These are phyloP conservation scores for Kazachstania viticola DNA, from an alignment of 805 yeast species.

Conservation along the genomic window DNA sequence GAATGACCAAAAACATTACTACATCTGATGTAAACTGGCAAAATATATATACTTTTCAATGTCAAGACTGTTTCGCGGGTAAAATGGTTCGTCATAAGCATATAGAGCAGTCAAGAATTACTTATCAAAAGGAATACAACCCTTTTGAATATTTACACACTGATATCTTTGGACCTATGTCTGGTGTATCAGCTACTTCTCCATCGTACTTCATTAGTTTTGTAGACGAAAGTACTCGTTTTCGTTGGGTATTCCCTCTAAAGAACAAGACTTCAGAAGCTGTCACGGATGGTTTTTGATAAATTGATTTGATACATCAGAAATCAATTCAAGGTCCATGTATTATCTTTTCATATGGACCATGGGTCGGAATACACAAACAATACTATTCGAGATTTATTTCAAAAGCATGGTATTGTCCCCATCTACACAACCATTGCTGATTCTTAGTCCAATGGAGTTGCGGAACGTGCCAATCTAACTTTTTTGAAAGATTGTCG, in stretches of 20 bases:
- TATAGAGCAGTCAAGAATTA: slow-evolving; percentile 2
- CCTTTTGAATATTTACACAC: background rate
- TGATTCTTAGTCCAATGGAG: slow-evolving; percentile 5
- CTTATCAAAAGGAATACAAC: slow-evolving; percentile 1
- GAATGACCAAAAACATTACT: background rate
- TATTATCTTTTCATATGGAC: slow-evolving; percentile 5
- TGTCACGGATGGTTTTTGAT: slow-evolving; percentile 1
- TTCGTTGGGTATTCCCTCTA: slow-evolving; percentile 5
- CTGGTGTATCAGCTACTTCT: background rate
- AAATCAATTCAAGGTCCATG: slow-evolving; percentile 1
- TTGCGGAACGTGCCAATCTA: slow-evolving; percentile 7
- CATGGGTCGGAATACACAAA: slow-evolving; percentile 7
- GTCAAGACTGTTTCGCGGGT: slow-evolving; percentile 5
- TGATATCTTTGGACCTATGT: slow-evolving; percentile 7
- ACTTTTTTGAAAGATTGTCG: slow-evolving; percentile 9
- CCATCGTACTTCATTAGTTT: slow-evolving; percentile 5
- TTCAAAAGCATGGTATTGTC: slow-evolving; percentile 3
- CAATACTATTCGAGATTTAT: background rate
- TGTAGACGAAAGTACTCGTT: slow-evolving; percentile 7
- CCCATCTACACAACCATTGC: slow-evolving; percentile 5
- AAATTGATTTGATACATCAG: background rate
- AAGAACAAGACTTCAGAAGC: slow-evolving; percentile 1
- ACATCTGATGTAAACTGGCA: slow-evolving; percentile 4
- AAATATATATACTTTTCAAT: slow-evolving; percentile 29
- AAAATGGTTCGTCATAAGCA: slow-evolving; percentile 4